Conservation (phyloP, 805 yeast species). For the Wickerhamomyces sydowiorum region DNA sequence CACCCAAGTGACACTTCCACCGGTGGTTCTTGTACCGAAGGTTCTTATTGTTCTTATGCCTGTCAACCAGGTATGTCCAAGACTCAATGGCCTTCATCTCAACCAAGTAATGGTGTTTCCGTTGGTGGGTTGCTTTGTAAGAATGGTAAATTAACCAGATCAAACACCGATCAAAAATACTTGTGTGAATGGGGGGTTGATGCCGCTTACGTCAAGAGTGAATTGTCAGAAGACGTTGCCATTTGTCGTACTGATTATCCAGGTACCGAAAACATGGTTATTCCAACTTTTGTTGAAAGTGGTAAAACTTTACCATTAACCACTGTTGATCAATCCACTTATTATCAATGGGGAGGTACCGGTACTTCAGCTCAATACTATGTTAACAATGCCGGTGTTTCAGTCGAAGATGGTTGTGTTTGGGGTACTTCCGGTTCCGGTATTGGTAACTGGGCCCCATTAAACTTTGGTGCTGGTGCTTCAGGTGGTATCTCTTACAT, state of each 20-base stretch:
- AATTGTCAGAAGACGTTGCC: constrained; percentile 69
- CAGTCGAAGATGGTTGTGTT: constrained; percentile 83
- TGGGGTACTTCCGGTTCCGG: constrained; percentile 84
- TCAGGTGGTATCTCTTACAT: constrained; percentile 63
- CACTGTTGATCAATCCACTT: constrained; percentile 70
- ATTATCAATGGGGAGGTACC: constrained; percentile 79
- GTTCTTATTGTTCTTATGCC: constrained; percentile 94
- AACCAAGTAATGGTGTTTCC: constrained; percentile 85
- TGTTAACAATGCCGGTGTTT: constrained; percentile 94
- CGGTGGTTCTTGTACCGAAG: constrained; percentile 80
- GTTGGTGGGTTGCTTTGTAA: constrained; percentile 91
- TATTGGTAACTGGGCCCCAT: constrained; percentile 98
- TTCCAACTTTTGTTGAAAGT: constrained; percentile 78
- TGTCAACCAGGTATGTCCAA: constrained; percentile 99
- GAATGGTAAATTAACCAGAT: constrained; percentile 76
- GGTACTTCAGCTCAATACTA: constrained; percentile 93
- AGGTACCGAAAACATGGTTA: constrained; percentile 97
- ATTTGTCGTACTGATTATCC: constrained; percentile 99
- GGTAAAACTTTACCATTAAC: constrained; percentile 65
- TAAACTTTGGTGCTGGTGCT: constrained; percentile 89
- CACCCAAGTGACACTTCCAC: constrained; percentile 55
- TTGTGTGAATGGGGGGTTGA: constrained; percentile 86
- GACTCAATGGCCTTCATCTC: constrained; percentile 92
- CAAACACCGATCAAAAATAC: constrained; percentile 60
- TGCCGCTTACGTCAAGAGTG: constrained; percentile 62